These are phyloP conservation scores for Thoreauomyces humboldtii DNA, from an alignment of 192 early-diverging fungal species.

Conservation along the genomic window DNA sequence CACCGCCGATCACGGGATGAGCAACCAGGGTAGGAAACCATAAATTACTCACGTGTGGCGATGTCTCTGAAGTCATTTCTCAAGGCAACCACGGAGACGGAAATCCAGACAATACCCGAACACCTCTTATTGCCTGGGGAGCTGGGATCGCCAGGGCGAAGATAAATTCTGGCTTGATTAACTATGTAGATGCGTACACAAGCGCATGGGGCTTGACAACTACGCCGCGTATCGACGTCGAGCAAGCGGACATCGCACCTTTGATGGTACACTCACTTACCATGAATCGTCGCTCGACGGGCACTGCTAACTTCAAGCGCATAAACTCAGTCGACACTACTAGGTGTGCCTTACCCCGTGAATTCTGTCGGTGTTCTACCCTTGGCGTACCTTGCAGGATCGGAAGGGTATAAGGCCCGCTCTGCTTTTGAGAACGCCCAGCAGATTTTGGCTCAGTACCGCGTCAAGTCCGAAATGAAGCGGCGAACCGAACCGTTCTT, in stretches of 20 bases:
- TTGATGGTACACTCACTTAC: slow-evolving; percentile 74
- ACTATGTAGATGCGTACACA: slow-evolving; percentile 78
- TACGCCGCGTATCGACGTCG: slow-evolving; percentile 74
- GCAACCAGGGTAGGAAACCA: slow-evolving; percentile 63
- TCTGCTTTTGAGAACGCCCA: slow-evolving; percentile 77
- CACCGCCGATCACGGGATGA: slow-evolving; percentile 96
- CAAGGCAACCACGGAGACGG: slow-evolving; percentile 90
- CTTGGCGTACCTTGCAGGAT: slow-evolving; percentile 68
- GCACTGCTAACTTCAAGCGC: neutral
- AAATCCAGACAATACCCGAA: slow-evolving; percentile 91
- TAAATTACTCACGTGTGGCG: too few relatives aligned
- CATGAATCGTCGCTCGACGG: neutral
- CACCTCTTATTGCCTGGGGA: slow-evolving; percentile 93
- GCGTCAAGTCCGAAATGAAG: slow-evolving; percentile 80
- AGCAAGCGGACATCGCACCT: slow-evolving; percentile 94
- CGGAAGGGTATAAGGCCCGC: slow-evolving; percentile 70
- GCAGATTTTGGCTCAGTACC: slow-evolving; percentile 83
- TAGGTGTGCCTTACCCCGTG: slow-evolving; percentile 83
- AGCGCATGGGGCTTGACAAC: slow-evolving; percentile 64
- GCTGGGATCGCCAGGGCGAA: slow-evolving; percentile 76
- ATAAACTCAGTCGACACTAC: slow-evolving; percentile 69
- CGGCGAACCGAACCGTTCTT: slow-evolving; percentile 75
- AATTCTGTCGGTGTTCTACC: slow-evolving; percentile 94
- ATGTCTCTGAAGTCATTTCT: too few relatives aligned
- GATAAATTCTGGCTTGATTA: slow-evolving; percentile 20